A percentile compares a stretch with the other conserved stretches of the same genome.
Evolutionary conservation across 176 grass and related monocot genomes (phyloP).

Genomic region (Phyllostachys edulis): DNA sequence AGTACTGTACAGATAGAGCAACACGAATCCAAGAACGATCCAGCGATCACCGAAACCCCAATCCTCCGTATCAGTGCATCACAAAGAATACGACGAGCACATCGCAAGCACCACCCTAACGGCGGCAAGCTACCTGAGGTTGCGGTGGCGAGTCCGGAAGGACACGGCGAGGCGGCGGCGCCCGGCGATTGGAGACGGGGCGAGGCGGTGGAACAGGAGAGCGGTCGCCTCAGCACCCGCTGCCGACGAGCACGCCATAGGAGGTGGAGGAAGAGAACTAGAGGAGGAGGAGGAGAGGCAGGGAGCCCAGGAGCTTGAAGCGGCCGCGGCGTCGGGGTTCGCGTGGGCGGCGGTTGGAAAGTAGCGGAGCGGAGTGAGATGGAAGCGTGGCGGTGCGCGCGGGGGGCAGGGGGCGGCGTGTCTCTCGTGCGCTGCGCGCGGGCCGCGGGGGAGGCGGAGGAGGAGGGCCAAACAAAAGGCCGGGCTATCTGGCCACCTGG

Average conservation of each 20-base stretch:
- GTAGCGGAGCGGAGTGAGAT: conserved; percentile 34
- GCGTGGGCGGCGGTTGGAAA: conserved; percentile 20
- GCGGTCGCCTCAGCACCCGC: conserved; percentile 33
- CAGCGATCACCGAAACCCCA: background rate
- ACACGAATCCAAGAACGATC: background rate
- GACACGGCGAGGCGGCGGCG: conserved; percentile 25
- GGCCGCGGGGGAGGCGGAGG: conserved; percentile 12
- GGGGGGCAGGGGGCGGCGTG: background rate
- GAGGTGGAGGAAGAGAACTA: background rate
- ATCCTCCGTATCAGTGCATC: background rate
- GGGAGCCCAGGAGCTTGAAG: background rate
- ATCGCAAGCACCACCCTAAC: background rate
- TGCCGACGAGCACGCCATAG: conserved; percentile 38
- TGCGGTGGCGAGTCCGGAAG: conserved; percentile 43
- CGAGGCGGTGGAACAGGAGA: conserved; percentile 30
- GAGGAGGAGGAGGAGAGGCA: too few species aligned
- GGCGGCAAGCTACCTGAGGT: conserved; percentile 45
- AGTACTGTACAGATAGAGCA: background rate
- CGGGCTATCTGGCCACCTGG: conserved; percentile 23
- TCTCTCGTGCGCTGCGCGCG: conserved; percentile 35
- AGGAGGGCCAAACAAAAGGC: background rate
- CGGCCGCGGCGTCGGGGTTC: conserved; percentile 15
- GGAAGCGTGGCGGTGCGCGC: conserved; percentile 12
- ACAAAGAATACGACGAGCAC: background rate
- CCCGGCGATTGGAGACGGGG: background rate